Conservation (phyloP, 208 protist genomes). For the Trypanosoma theileri region DNA sequence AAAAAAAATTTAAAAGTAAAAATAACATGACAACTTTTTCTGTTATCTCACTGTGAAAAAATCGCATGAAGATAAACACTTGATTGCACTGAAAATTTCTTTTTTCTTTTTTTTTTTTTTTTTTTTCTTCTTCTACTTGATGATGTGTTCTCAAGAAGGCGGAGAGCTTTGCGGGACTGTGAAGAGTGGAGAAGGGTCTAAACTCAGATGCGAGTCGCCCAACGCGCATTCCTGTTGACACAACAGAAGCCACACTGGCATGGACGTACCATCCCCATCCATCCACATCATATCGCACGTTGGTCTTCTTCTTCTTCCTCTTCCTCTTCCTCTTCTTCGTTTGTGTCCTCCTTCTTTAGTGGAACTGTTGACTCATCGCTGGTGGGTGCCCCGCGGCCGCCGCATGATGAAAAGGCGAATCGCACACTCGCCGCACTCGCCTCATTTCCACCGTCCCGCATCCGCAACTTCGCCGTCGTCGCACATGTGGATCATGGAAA, state of each 20-base stretch:
- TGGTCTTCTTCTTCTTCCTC: constrained; percentile 10
- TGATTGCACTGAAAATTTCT: not conserved
- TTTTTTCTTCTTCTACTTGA: no score
- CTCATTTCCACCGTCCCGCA: constrained; percentile 52
- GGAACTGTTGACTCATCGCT: not conserved
- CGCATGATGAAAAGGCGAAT: constrained; percentile 17
- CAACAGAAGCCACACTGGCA: not conserved
- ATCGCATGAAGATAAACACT: no score
- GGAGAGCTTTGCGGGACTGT: not conserved
- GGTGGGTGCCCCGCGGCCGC: constrained; percentile 20
- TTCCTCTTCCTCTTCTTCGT: constrained; percentile 5
- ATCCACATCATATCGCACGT: constrained; percentile 10
- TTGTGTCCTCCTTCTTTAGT: constrained; percentile 1
- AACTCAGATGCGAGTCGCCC: no score
- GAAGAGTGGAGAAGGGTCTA: no score
- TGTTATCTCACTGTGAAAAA: no score
- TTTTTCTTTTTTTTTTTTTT: constrained; percentile 1
- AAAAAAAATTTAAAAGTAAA: no score
- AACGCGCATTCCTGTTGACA: no score
- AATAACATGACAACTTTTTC: no score
- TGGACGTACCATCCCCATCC: not conserved
- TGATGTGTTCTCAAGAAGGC: not conserved
- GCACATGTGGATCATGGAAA: constrained; percentile 94
- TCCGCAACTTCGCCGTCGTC: constrained; percentile 91
- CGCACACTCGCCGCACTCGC: constrained; percentile 28